Conservation (phyloP, 768 basidiomycete genomes). For the Tremella mesenterica region DNA sequence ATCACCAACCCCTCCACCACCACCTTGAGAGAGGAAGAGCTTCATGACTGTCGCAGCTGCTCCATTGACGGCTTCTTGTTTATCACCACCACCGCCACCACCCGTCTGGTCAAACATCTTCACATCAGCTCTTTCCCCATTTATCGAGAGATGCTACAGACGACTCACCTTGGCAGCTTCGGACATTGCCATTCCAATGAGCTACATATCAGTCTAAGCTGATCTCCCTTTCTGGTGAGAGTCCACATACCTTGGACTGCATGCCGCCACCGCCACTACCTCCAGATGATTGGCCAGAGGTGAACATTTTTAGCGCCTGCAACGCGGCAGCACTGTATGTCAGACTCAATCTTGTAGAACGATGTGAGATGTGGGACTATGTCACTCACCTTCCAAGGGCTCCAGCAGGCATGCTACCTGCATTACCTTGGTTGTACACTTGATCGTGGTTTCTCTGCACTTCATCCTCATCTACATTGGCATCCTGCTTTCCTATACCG, state of each 20-base stretch:
- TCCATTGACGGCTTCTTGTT: constrained; percentile 72
- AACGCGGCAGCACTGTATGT: constrained; percentile 64
- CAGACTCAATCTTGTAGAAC: too few species aligned
- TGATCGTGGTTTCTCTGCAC: constrained; percentile 56
- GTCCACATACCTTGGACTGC: constrained; percentile 44
- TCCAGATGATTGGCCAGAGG: constrained; percentile 48
- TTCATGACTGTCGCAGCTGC: constrained; percentile 83
- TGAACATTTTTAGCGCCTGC: constrained; percentile 62
- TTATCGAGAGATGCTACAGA: neutral
- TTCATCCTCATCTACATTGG: constrained; percentile 60
- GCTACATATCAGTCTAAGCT: constrained; percentile 40
- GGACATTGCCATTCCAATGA: constrained; percentile 79
- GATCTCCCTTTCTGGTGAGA: neutral
- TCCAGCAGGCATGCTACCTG: constrained; percentile 51
- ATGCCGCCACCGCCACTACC: constrained; percentile 47
- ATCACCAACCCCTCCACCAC: constrained; percentile 24
- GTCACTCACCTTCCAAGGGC: constrained; percentile 51
- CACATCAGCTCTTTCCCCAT: neutral
- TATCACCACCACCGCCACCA: constrained; percentile 51
- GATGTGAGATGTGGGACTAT: too few species aligned
- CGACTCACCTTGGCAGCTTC: constrained; percentile 48
- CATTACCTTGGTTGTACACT: constrained; percentile 55
- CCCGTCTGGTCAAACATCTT: constrained; percentile 64
- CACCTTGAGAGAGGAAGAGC: constrained; percentile 52
- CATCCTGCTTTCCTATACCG: constrained; percentile 47